A percentile compares a stretch with the other conserved stretches of the same genome.
Conservation (phyloP, 805 yeast species). For the Starmerella scarabaei region DNA sequence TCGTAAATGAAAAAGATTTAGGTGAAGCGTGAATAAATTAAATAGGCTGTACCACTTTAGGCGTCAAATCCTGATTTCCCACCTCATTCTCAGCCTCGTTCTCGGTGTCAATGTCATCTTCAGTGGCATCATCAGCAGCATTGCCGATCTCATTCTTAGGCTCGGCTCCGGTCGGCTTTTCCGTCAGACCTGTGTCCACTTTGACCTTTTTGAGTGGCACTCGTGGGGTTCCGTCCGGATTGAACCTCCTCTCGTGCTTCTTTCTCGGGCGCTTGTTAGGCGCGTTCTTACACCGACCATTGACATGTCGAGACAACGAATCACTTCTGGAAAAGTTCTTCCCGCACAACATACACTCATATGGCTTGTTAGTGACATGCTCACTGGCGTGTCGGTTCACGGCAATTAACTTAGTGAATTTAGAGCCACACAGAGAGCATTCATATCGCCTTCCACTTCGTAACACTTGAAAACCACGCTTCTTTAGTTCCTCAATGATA, state of each 20-base stretch:
- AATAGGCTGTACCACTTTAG: too few relatives aligned
- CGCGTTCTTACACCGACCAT: neutral
- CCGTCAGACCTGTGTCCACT: too few relatives aligned
- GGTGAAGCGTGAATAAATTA: too few relatives aligned
- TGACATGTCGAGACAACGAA: neutral
- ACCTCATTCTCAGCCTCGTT: too few relatives aligned
- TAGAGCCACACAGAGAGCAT: neutral
- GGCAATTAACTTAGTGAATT: neutral
- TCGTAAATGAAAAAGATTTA: too few relatives aligned
- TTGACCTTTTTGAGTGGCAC: too few relatives aligned
- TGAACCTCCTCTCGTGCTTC: neutral
- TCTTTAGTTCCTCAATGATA: neutral
- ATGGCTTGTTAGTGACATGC: neutral
- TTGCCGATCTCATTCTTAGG: too few relatives aligned
- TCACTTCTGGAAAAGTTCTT: neutral
- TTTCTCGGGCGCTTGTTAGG: neutral
- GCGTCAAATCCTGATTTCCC: too few relatives aligned
- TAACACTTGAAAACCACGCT: constrained; percentile 4
- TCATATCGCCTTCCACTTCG: neutral
- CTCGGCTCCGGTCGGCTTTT: too few relatives aligned
- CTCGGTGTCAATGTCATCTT: too few relatives aligned
- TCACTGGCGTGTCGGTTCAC: neutral
- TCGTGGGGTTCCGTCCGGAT: too few relatives aligned
- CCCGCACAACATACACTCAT: neutral
- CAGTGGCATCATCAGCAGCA: too few relatives aligned